Conservation (phyloP, 345 rosid genomes). For the Combretum micranthum region DNA sequence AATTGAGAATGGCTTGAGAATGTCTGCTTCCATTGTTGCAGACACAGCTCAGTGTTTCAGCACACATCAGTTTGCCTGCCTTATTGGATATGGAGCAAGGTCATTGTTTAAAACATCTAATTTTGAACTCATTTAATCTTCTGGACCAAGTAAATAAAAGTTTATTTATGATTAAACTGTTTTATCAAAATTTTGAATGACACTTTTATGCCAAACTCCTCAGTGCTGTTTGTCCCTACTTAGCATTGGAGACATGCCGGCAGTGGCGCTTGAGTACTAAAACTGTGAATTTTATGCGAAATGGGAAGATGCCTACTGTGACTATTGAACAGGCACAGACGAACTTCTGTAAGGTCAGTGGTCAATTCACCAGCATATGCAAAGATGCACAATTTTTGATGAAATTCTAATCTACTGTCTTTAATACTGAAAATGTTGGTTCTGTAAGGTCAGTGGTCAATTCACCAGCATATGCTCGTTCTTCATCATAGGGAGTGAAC, state of each 20-base stretch:
- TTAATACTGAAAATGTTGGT: too few species aligned
- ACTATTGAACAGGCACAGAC: constrained; percentile 96
- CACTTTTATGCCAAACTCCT: constrained; percentile 8
- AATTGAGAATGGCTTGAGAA: constrained; percentile 89
- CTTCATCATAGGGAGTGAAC: too few species aligned
- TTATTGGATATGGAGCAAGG: constrained; percentile 99
- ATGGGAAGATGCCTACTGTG: constrained; percentile 95
- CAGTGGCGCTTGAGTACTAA: constrained; percentile 95
- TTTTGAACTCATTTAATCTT: too few species aligned
- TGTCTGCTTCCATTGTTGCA: constrained; percentile 90
- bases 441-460: too few species aligned
- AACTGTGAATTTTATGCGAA: constrained; percentile 89
- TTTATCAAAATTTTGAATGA: too few species aligned
- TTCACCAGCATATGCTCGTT: too few species aligned
- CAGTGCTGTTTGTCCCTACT: constrained; percentile 93
- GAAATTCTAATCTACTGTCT: too few species aligned
- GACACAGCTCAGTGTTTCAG: constrained; percentile 99
- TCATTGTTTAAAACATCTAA: constrained; percentile 11
- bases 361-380: neutral
- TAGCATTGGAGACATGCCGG: constrained; percentile 94
- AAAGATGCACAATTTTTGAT: too few species aligned
- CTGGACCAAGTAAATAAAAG: too few species aligned
- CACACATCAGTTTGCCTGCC: constrained; percentile 97
- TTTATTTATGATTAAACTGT: too few species aligned
- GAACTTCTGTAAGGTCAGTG: constrained; percentile 76